A percentile compares a stretch with the other conserved stretches of the same genome.
phyloP scores from a whole-genome alignment of 2,329 filamentous ascomycete genomes.

The Sclerotinia glacialis region DNA sequence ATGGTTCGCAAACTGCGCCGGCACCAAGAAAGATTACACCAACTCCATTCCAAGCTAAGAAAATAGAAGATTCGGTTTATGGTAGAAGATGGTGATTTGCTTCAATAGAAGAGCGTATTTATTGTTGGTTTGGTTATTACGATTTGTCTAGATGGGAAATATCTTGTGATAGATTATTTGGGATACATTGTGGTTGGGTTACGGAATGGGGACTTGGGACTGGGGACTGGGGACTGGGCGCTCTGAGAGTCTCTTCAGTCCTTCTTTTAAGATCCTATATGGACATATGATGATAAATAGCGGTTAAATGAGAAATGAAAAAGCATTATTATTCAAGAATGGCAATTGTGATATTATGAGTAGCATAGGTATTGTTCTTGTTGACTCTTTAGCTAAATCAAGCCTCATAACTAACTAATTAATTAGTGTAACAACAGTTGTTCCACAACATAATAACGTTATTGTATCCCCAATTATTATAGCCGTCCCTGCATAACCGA shows the following conservation, averaged over 20 bases:
- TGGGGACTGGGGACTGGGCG: conserved; percentile 5
- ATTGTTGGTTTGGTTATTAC: not conserved
- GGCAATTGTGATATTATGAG: not conserved
- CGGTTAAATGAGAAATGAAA: conserved; percentile 5
- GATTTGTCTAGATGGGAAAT: not conserved
- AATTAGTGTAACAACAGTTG: too few species aligned
- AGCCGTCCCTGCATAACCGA: not conserved
- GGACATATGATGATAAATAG: conserved; percentile 1
- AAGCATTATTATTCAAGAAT: too few species aligned
- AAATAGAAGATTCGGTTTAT: conserved; percentile 37
- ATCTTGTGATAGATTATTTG: conserved; percentile 13
- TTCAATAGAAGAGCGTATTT: not conserved
- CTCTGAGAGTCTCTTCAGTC: not conserved
- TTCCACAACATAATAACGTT: not conserved
- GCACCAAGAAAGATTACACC: conserved; percentile 29
- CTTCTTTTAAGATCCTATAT: not conserved
- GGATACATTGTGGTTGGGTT: not conserved
- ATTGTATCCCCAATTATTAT: not conserved
- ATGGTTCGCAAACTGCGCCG: conserved; percentile 19
- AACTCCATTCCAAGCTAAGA: conserved; percentile 21
- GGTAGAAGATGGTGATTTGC: conserved; percentile 36
- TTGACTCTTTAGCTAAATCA: not conserved
- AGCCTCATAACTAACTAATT: not conserved
- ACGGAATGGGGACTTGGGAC: not conserved
- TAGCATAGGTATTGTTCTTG: not conserved